Base-by-base conservation (phyloP, 768 basidiomycete species). In the Tricholoma sp. region DNA sequence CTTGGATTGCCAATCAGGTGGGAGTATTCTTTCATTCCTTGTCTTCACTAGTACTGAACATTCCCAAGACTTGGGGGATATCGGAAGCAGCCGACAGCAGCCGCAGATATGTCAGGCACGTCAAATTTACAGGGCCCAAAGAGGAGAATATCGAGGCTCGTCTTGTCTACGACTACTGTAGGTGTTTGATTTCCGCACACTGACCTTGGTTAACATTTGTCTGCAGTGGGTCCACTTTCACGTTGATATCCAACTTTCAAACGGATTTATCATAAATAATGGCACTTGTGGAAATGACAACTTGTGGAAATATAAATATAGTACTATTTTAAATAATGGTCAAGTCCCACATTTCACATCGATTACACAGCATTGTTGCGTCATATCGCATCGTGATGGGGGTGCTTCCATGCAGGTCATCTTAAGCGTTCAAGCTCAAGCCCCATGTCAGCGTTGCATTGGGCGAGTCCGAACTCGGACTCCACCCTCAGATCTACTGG, bases 131-230 rank as follows among this genome's bases (percentile, higher is more conserved):
- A 5, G 86, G 86, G 0, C 80, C 86, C 4, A 64, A 73, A 32
- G 81, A 73, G 9, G 79, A 85, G 61, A 79, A 81, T 34, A 81
- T 89, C 50, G 72, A 80, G 55, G 72, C 75, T 9, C 79, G 75
- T 41, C 65, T 89, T 36, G 74, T 86, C 17, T 91, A 89, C 58
- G 85, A 89, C 63, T 89, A 89, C 59, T 55, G 87, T 88, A 52
- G 68, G 86, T 71, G 18, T 12, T 24, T 24, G 24, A 4, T 4
- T 24, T 24, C 24, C 24, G 24, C 24, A 24, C 24, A 24, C 2
- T 24, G 24, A 24, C 24, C 24, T 24, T 24, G 24, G 24, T 4
- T 24, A 1, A 24, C 24, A 24, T 24, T 24, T 24, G 4, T 24
- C 24, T 24, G 24, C 24, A 24, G 24, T 24, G 4, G 24, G 24